A percentile compares a stretch with the other conserved stretches of the same genome.
phyloP scores from a whole-genome alignment of 2,329 filamentous ascomycete species.

The Beauveria scarabaeidicola region DNA sequence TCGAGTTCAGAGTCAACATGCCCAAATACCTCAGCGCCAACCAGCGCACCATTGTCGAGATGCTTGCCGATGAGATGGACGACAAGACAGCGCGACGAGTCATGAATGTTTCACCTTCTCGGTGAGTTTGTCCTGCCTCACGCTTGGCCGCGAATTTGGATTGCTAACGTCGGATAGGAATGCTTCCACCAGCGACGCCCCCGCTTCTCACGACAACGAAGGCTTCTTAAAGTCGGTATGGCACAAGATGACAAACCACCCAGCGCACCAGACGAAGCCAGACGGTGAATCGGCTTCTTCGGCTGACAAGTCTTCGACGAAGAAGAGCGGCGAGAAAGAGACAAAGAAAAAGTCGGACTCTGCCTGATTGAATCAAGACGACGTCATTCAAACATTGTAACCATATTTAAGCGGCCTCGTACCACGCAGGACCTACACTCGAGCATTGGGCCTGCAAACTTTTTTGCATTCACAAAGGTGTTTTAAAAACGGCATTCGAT shows the following conservation, averaged over 20 bases:
- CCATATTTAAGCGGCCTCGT: neutral
- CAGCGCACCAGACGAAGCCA: constrained; percentile 38
- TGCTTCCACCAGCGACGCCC: constrained; percentile 17
- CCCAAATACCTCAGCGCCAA: constrained; percentile 89
- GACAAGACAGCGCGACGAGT: constrained; percentile 87
- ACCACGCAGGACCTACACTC: neutral
- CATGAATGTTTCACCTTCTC: constrained; percentile 60
- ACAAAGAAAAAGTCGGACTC: constrained; percentile 16
- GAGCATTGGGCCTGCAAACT: neutral
- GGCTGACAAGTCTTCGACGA: constrained; percentile 2
- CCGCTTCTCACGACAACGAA: constrained; percentile 63
- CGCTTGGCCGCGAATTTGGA: neutral
- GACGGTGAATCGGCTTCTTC: constrained; percentile 20
- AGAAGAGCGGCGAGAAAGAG: constrained; percentile 17
- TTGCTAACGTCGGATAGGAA: constrained; percentile 2
- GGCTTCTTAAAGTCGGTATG: constrained; percentile 89
- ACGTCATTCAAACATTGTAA: neutral
- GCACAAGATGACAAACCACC: constrained; percentile 82
- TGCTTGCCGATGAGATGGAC: constrained; percentile 91
- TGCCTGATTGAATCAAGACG: neutral
- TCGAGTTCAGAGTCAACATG: constrained; percentile 93
- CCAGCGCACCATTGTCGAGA: constrained; percentile 86
- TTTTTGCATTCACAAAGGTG: constrained; percentile 10
- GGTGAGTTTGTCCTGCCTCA: neutral
- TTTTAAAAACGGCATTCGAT: constrained; percentile 8